These are phyloP conservation scores for Cyberlindnera meyerae DNA, from an alignment of 805 yeast species.

Conservation along the genomic window DNA sequence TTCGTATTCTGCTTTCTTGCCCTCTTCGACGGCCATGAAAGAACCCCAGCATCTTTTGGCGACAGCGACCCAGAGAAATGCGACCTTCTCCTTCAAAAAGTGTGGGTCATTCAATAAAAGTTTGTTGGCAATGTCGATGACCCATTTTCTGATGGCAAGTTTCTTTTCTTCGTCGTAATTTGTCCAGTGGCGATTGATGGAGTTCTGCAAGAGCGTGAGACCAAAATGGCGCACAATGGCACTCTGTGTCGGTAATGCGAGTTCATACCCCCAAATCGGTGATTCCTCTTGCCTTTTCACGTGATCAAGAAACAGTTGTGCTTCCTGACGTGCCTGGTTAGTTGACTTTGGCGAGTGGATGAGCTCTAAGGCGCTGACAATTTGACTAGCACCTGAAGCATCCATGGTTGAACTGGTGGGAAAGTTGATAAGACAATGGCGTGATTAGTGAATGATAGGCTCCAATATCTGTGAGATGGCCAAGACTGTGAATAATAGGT, in stretches of 20 bases:
- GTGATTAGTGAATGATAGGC: background rate
- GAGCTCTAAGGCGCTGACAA: slow-evolving; percentile 69
- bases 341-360: slow-evolving; percentile 63
- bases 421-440: background rate
- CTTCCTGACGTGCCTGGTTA: slow-evolving; percentile 52
- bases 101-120: slow-evolving; percentile 72
- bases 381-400: slow-evolving; percentile 63
- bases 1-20: slow-evolving; percentile 36
- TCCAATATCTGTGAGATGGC: background rate
- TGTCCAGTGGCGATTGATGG: slow-evolving; percentile 53
- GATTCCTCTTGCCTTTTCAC: slow-evolving; percentile 76
- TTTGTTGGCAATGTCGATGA: slow-evolving; percentile 66
- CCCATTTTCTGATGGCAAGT: slow-evolving; percentile 75
- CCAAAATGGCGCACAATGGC: slow-evolving; percentile 88
- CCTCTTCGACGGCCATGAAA: slow-evolving; percentile 38
- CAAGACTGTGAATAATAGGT: no score
- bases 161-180: slow-evolving; percentile 55
- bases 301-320: slow-evolving; percentile 65
- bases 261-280: slow-evolving; percentile 88
- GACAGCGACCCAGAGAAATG: slow-evolving; percentile 84
- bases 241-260: slow-evolving; percentile 61
- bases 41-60: slow-evolving; percentile 92
- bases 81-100: slow-evolving; percentile 83
- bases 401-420: slow-evolving; percentile 53
- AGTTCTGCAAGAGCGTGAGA: slow-evolving; percentile 66